Base-by-base conservation (phyloP, 2,329 filamentous ascomycete genomes). In the Dactylellina cionopaga region DNA sequence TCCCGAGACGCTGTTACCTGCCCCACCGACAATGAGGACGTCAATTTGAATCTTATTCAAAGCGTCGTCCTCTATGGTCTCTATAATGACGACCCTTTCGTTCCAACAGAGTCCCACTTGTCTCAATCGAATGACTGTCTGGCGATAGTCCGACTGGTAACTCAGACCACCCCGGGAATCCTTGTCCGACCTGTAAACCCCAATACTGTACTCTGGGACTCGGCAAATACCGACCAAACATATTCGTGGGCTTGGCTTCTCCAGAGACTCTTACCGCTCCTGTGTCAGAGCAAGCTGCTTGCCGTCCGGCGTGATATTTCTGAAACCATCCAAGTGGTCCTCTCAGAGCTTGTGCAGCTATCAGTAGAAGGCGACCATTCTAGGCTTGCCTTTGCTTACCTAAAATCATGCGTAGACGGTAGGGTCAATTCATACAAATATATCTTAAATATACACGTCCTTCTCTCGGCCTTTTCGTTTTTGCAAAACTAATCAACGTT, bases 21-120 rank as follows among this genome's bases (percentile, higher is more conserved):
- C 22, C 68, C 68, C 10, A 72, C 68, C 15, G 68, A 72, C 24
- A 72, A 72, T 15, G 59, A 65, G 65, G 68, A 72, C 29, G 59
- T 72, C 43, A 72, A 72, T 29, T 31, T 72, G 17, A 72, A 72
- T 17, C 59, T 72, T 31, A 54, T 72, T 39, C 59, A 60, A 27
- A 72, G 68, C 44, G 68, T 72, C 15, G 59, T 72, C 27, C 59
- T 65, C n/a, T 46, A 72, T 25, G 68, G 68, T 10, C 39, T 72
- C 13, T 72, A 72, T 46, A 72, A 59, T 9, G 68, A 72, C 44
- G 59, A 72, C 27, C 68, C 68, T 29, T 72, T 72, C 37, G 47
- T 65, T 7, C 41, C 68, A 6, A 15, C 41, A 2, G 68, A 72
- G 15, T 64, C 68, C 13, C 51, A 58, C 15, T 11, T 65, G 4